Evolutionary conservation across 176 grass and related monocot genomes (phyloP).

Genomic region (Ampelocalamus luodianensis): DNA sequence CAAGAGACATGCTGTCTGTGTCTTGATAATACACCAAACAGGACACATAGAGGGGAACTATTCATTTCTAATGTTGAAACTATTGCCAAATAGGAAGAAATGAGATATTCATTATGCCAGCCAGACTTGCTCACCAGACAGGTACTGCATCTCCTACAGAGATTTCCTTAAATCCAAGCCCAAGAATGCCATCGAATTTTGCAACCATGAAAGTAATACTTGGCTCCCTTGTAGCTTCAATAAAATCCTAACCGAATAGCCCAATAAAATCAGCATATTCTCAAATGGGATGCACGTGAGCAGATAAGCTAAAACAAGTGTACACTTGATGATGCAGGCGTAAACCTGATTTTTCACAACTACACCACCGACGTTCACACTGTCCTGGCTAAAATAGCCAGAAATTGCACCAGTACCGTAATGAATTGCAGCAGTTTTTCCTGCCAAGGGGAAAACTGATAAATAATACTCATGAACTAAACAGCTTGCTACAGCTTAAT

Average conservation of each 20-base stretch:
- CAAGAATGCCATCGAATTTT: slow-evolving; percentile 97
- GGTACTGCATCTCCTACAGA: slow-evolving; percentile 82
- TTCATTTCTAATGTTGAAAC: background rate
- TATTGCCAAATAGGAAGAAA: background rate
- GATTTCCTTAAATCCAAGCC: slow-evolving; percentile 92
- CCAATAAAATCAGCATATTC: slow-evolving; percentile 12
- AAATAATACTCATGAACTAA: slow-evolving; percentile 11
- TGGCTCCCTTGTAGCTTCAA: slow-evolving; percentile 92
- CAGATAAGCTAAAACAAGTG: slow-evolving; percentile 17
- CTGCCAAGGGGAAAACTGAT: slow-evolving; percentile 45
- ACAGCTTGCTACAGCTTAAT: background rate
- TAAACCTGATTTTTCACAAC: slow-evolving; percentile 75
- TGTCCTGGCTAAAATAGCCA: slow-evolving; percentile 84
- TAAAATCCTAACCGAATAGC: slow-evolving; percentile 65
- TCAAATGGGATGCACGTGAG: background rate
- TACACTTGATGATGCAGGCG: background rate
- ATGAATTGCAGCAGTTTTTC: slow-evolving; percentile 74
- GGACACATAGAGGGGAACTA: background rate
- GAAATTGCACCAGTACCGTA: slow-evolving; percentile 91
- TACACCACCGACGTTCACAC: slow-evolving; percentile 73
- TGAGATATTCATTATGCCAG: background rate
- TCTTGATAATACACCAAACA: slow-evolving; percentile 20
- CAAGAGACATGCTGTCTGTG: background rate
- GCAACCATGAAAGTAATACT: slow-evolving; percentile 84
- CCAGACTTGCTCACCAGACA: slow-evolving; percentile 59